These are phyloP conservation scores for Arthrinium phaeospermum DNA, from an alignment of 2,329 filamentous ascomycete species.

Conservation along the genomic window DNA sequence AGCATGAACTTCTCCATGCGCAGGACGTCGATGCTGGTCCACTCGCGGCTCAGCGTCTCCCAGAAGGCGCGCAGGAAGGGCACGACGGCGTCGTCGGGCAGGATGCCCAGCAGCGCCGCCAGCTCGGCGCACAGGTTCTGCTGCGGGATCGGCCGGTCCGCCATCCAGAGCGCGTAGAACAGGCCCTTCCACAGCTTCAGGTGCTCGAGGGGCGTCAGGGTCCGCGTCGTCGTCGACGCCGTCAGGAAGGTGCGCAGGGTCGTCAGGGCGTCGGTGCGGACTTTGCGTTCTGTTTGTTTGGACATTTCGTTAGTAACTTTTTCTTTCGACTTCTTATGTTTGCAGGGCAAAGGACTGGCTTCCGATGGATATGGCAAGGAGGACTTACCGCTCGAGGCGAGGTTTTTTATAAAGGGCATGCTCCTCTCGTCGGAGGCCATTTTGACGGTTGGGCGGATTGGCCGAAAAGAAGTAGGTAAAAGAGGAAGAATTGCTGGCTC, in stretches of 20 bases:
- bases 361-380: background rate
- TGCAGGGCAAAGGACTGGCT: background rate
- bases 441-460: background rate
- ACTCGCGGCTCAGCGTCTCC: constrained; percentile 72
- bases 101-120: constrained; percentile 68
- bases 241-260: constrained; percentile 81
- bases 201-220: constrained; percentile 72
- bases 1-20: constrained; percentile 93
- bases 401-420: constrained; percentile 80
- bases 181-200: constrained; percentile 94
- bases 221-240: constrained; percentile 53
- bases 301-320: background rate
- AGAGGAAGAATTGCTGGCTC: too few species aligned
- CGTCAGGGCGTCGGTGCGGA: constrained; percentile 76
- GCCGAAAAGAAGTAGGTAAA: background rate
- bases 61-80: constrained; percentile 70
- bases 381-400: constrained; percentile 79
- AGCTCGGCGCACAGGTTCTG: constrained; percentile 82
- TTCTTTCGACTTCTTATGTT: constrained; percentile 13
- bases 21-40: constrained; percentile 73
- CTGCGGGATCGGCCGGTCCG: constrained; percentile 85
- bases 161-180: constrained; percentile 94
- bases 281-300: constrained; percentile 70
- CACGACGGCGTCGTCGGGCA: constrained; percentile 53
- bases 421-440: constrained; percentile 49